A percentile compares a stretch with the other conserved stretches of the same genome.
These are phyloP conservation scores for Phaffomyces antillensis DNA, from an alignment of 805 yeast species.

Conservation along the genomic window DNA sequence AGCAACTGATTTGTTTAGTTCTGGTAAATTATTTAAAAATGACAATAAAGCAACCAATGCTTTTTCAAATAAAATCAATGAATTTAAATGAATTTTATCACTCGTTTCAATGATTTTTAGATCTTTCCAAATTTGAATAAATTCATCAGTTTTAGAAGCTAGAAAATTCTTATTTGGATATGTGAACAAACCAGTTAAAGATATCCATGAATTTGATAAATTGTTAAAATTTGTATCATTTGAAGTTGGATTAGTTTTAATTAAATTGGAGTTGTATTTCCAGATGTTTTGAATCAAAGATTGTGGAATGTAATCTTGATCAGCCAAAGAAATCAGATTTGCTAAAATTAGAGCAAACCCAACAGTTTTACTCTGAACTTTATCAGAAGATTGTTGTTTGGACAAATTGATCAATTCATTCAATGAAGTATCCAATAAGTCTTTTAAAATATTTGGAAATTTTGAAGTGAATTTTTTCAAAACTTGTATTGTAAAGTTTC, in stretches of 20 bases:
- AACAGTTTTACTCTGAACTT: conserved; percentile 27
- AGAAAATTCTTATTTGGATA: conserved; percentile 47
- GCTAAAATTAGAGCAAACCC: conserved; percentile 34
- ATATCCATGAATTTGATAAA: conserved; percentile 49
- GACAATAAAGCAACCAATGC: conserved; percentile 51
- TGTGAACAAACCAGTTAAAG: conserved; percentile 57
- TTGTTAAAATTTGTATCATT: conserved; percentile 28
- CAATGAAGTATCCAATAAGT: conserved; percentile 28
- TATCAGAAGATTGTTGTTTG: conserved; percentile 19
- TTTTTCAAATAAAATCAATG: conserved; percentile 46
- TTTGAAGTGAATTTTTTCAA: conserved; percentile 26
- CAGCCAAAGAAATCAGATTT: conserved; percentile 27
- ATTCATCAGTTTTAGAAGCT: conserved; percentile 48
- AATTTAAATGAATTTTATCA: conserved; percentile 24
- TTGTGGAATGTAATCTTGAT: conserved; percentile 37
- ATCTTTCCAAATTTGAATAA: conserved; percentile 58
- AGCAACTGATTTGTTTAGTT: conserved; percentile 38
- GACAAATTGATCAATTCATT: conserved; percentile 29
- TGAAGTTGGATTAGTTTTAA: conserved; percentile 28
- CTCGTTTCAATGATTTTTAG: conserved; percentile 37
- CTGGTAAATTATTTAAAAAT: conserved; percentile 34
- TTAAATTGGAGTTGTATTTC: conserved; percentile 30
- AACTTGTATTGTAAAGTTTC: conserved; percentile 34
- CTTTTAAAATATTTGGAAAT: conserved; percentile 31
- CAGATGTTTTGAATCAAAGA: conserved; percentile 38